Conservation (phyloP, 108 stramenopile species). For the Mediolabrus comicus region DNA sequence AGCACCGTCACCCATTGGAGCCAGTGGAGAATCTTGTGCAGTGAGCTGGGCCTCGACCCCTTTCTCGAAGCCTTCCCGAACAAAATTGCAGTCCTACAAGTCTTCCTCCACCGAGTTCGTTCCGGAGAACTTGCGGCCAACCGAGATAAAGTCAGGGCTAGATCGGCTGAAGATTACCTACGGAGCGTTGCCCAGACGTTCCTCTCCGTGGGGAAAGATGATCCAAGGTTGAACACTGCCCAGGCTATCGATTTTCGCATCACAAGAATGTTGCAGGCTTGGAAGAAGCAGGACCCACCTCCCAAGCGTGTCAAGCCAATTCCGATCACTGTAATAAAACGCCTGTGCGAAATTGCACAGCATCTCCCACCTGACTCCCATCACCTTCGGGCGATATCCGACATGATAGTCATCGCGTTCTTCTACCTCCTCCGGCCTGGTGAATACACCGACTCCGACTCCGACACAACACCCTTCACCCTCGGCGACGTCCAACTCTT, state of each 20-base stretch:
- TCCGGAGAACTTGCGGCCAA: constrained; percentile 12
- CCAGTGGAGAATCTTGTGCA: constrained; percentile 15
- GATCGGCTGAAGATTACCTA: constrained; percentile 47
- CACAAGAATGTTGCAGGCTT: not conserved
- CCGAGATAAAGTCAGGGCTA: constrained; percentile 4
- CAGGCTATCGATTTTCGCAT: constrained; percentile 23
- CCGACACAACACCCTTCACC: constrained; percentile 14
- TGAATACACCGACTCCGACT: constrained; percentile 26
- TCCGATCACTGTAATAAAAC: not conserved
- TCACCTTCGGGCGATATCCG: not conserved
- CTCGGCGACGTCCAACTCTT: constrained; percentile 20
- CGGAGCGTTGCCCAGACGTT: constrained; percentile 37
- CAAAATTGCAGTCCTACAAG: constrained; percentile 31
- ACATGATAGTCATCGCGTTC: constrained; percentile 29
- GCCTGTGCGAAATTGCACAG: constrained; percentile 11
- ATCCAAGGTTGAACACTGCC: constrained; percentile 20
- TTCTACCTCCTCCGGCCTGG: constrained; percentile 44
- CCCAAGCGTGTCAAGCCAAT: not conserved
- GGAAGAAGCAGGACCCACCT: not conserved
- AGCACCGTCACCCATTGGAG: constrained; percentile 10
- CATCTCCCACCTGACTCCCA: not conserved
- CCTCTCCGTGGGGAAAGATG: constrained; percentile 24
- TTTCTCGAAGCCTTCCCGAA: constrained; percentile 23
- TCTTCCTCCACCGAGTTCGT: constrained; percentile 28
- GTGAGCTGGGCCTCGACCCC: constrained; percentile 19